Conservation (phyloP, 768 basidiomycete species). For the Leucocoprinus sp. region DNA sequence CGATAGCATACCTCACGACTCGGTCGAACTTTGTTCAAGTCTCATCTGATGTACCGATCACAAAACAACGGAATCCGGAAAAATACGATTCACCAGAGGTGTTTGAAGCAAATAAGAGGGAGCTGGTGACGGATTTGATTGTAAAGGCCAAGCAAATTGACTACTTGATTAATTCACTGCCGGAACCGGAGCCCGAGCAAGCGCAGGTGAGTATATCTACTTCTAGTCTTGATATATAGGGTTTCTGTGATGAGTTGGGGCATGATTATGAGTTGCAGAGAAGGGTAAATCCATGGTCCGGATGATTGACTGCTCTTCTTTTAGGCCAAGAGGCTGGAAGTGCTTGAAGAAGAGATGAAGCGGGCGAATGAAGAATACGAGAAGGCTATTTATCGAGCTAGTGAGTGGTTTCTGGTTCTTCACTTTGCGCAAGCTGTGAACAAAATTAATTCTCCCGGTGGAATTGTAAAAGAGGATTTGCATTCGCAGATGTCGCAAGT, state of each 20-base stretch:
- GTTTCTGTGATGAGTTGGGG: background rate
- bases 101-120: constrained; percentile 79
- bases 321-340: constrained; percentile 59
- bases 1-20: constrained; percentile 70
- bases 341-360: constrained; percentile 63
- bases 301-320: background rate
- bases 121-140: constrained; percentile 76
- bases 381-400: constrained; percentile 64
- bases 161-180: constrained; percentile 71
- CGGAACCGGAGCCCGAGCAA: constrained; percentile 72
- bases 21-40: constrained; percentile 74
- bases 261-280: background rate
- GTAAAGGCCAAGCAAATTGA: constrained; percentile 87
- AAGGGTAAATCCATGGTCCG: background rate
- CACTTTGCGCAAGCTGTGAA: background rate
- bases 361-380: constrained; percentile 70
- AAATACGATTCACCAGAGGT: constrained; percentile 66
- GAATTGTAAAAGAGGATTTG: constrained; percentile 40
- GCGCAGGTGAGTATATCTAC: constrained; percentile 42
- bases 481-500: constrained; percentile 54
- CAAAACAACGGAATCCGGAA: constrained; percentile 65
- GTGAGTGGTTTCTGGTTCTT: constrained; percentile 35
- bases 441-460: background rate
- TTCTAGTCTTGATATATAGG: background rate
- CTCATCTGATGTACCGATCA: constrained; percentile 73